Evolutionary conservation across 2,329 filamentous ascomycete species (phyloP), one percentile per base, ranked within the genome.

Genomic region (Ophiocordyceps polyrhachis-furcata): DNA sequence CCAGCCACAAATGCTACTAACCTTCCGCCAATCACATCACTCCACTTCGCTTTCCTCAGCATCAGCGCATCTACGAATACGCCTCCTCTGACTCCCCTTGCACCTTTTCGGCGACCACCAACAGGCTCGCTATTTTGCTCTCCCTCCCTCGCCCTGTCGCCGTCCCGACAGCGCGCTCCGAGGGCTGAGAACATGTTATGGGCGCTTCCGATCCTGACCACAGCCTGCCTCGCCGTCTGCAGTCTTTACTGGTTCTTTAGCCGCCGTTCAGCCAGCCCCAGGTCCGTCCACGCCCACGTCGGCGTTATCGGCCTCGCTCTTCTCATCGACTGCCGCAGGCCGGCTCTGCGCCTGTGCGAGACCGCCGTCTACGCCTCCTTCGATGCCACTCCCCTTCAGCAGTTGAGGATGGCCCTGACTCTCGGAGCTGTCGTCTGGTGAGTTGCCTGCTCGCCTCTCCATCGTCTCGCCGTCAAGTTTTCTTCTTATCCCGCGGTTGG

Each of bases 351-450:
- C 50, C 53, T 57, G 45, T 57, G 53, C 46, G 49, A 53, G 15
- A 49, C 50, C 43, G 51, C 53, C 45, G 49, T 59, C 49, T 52
- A 57, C 51, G 52, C 54, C 48, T 55, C 66, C 50, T 61, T 73
- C 48, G 66, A 71, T 57, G 60, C 64, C 23, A 55, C 73, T 49
- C 53, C 71, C 23, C 49, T 67, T 32, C 61, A 66, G 47, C 66
- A 74, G 61, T 65, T 68, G 47, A 73, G 66, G 50, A 75, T 76
- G 71, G 57, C 73, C 43, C 56, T 76, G 47, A 72, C 68, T 41
- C 64, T 71, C 41, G 63, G 66, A 46, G 72, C 72, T 45, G 61
- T 73, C 42, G 55, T 69, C 44, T 76, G 72, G 72, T 76, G 61
- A 51, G 69, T 63, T 42, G 20, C 29, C 42, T 32, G 43, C 40